These are phyloP conservation scores for Myriosclerotinia curreyana DNA, from an alignment of 2,329 filamentous ascomycete species.

Conservation along the genomic window DNA sequence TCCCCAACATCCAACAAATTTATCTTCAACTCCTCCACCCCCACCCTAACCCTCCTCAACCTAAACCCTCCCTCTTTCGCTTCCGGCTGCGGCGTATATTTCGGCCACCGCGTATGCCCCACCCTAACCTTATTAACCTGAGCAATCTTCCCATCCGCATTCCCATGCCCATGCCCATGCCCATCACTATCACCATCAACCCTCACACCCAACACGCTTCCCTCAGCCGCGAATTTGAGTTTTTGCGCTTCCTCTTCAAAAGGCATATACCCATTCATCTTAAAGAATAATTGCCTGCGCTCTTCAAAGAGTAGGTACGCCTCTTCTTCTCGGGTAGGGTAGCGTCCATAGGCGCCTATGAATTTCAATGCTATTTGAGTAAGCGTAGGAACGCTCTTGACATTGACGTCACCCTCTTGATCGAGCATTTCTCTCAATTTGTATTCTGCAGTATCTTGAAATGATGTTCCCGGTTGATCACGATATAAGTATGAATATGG, in stretches of 20 bases:
- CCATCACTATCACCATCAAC: not conserved
- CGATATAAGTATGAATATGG: constrained; percentile 42
- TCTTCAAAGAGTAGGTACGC: not conserved
- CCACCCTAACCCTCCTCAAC: no score
- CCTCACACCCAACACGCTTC: not conserved
- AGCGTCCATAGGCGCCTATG: not conserved
- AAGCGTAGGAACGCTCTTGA: not conserved
- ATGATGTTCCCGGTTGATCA: not conserved
- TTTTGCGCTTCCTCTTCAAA: not conserved
- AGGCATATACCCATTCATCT: not conserved
- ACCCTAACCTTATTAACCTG: not conserved
- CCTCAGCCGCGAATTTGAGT: not conserved
- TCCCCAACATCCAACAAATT: no score
- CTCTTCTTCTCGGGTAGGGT: not conserved
- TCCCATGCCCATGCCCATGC: no score
- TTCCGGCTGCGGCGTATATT: not conserved
- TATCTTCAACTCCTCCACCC: no score
- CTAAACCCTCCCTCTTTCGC: no score
- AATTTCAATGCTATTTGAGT: not conserved
- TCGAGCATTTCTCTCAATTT: not conserved
- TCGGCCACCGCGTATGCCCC: constrained; percentile 5
- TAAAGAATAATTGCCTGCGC: not conserved
- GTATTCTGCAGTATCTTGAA: not conserved
- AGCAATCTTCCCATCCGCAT: no score
- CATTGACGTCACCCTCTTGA: not conserved